These are phyloP conservation scores for Sophora flavescens DNA, from an alignment of 306 rosid genomes.

Conservation along the genomic window DNA sequence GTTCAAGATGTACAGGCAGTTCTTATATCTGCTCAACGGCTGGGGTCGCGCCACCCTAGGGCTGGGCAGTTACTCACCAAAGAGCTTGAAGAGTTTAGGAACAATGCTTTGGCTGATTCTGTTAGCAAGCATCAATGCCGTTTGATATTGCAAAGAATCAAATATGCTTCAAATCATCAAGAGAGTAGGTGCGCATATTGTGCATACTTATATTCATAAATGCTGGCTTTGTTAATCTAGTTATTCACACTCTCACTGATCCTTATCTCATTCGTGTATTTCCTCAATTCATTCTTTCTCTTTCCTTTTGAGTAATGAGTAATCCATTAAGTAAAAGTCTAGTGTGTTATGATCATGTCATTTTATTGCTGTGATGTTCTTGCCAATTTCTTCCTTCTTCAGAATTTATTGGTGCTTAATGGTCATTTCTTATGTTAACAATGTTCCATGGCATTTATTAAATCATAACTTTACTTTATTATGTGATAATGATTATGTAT, in stretches of 20 bases:
- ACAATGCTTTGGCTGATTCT: slow-evolving; percentile 77
- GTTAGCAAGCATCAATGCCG: slow-evolving; percentile 98
- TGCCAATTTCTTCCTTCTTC: slow-evolving; percentile 23
- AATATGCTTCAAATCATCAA: slow-evolving; percentile 78
- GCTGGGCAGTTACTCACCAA: slow-evolving; percentile 88
- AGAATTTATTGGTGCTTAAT: slow-evolving; percentile 5
- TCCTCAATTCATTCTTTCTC: slow-evolving; percentile 21
- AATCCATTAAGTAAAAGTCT: background rate
- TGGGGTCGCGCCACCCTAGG: slow-evolving; percentile 94
- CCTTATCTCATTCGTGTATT: slow-evolving; percentile 8
- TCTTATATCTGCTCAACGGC: slow-evolving; percentile 86
- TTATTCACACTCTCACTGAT: background rate
- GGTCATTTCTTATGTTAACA: slow-evolving; percentile 32
- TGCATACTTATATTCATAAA: slow-evolving; percentile 33
- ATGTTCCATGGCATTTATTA: slow-evolving; percentile 10
- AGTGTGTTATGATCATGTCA: slow-evolving; percentile 10
- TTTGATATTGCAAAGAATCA: slow-evolving; percentile 90
- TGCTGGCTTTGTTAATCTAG: slow-evolving; percentile 25
- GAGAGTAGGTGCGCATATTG: slow-evolving; percentile 69
- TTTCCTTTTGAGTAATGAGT: background rate
- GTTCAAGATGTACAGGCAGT: slow-evolving; percentile 97
- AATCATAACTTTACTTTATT: slow-evolving; percentile 31
- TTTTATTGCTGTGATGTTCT: slow-evolving; percentile 3
- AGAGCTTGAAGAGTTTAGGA: slow-evolving; percentile 96
- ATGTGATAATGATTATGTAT: slow-evolving; percentile 17